A percentile compares a stretch with the other conserved stretches of the same genome.
Conservation (phyloP, 129 eudicot genomes). For the Ambrosia trifida region DNA sequence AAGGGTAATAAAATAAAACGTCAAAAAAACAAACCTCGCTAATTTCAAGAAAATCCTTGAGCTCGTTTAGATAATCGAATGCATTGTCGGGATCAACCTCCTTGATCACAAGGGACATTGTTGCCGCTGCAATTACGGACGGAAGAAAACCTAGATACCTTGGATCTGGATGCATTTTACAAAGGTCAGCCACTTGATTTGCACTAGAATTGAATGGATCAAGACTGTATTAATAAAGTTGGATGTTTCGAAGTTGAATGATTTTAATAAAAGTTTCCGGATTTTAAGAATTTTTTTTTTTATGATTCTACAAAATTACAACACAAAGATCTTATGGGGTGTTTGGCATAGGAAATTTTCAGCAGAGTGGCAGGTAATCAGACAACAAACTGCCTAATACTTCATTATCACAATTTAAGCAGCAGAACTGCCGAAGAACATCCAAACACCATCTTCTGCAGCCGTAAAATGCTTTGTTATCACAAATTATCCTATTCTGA, state of each 20-base stretch:
- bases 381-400: not conserved
- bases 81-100: slow-evolving; percentile 41
- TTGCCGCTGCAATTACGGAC: slow-evolving; percentile 31
- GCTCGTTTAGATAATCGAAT: slow-evolving; percentile 41
- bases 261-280: too few species aligned
- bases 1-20: not conserved
- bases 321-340: not conserved
- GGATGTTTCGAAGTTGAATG: too few species aligned
- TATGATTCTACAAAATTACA: not conserved
- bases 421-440: not conserved
- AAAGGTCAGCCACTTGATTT: slow-evolving; percentile 11
- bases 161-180: slow-evolving; percentile 22
- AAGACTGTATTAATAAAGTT: too few species aligned
- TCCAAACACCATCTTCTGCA: not conserved
- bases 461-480: not conserved
- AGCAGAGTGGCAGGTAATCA: not conserved
- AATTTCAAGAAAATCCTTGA: slow-evolving; percentile 43
- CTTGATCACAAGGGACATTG: slow-evolving; percentile 31
- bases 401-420: not conserved
- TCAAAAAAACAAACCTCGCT: slow-evolving; percentile 53
- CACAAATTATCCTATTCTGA: not conserved
- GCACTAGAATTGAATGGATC: too few species aligned
- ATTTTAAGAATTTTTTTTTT: too few species aligned
- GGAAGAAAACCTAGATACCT: slow-evolving; percentile 37
- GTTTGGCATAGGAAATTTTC: not conserved